Base-by-base conservation (phyloP, 495 filamentous ascomycete genomes). In the Pseudotulostoma volvatum region DNA sequence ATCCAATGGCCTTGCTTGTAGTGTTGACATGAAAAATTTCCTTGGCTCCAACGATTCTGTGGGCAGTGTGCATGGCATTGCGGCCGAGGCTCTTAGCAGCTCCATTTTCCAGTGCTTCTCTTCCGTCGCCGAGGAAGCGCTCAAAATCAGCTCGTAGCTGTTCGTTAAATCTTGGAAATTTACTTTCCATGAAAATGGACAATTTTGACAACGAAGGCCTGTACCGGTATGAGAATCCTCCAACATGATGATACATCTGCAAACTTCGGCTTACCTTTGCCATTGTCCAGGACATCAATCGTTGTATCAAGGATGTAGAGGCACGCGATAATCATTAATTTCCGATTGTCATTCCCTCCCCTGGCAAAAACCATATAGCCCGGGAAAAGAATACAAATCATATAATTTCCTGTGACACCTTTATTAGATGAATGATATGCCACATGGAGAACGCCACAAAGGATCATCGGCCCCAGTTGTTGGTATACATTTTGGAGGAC, bases 141-240 rank as follows among this genome's bases (percentile, higher is more conserved):
- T 93, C 49, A 94, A 64, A 15, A 94, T 76, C 20, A 94, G 50
- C 58, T 96, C 90, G 52, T 79, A 90, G 14, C 82, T 68, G 31
- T 78, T 75, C 43, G 82, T 69, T 33, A 79, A 67, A 31, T 73
- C 68, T 47, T 87, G 79, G 46, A 96, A 95, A 11, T 81, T 63
- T n/a, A 95, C 52, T 54, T 95, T 97, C 88, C 87, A 96, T 1
- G 85, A 86, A 53, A 83, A 83, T 9, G 77, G 74, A 15, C 81
- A 84, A 14, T 77, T 82, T 49, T 88, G 74, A 51, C 85, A 95
- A 59, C 80, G 81, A 4, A 94, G 56, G 1, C 87, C 87, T 93
- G 44, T 34, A 11, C 23, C 19, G 28, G n/a, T 20, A 19, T 9
- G 17, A 20, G 9, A 16, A 4, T 13, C 13, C 8, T 15, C 32